phyloP scores from a whole-genome alignment of 2,329 filamentous ascomycete genomes.

The Diaporthe sp. region DNA sequence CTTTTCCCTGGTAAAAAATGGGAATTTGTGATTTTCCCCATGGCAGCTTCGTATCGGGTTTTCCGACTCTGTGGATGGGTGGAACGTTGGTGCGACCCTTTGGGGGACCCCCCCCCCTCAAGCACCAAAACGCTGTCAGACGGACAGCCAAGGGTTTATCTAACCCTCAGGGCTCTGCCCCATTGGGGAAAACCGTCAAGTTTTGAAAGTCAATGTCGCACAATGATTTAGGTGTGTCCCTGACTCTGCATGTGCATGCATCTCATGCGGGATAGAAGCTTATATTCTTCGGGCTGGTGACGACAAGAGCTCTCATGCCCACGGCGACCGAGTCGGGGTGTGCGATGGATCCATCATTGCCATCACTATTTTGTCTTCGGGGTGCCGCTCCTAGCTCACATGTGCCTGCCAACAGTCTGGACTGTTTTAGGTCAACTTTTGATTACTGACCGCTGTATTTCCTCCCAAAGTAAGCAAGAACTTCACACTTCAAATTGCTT shows the following conservation, averaged over 20 bases:
- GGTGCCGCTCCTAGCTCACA: not conserved
- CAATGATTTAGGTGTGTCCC: not conserved
- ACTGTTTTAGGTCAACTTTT: not conserved
- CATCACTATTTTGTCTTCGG: not conserved
- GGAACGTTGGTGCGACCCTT: no score
- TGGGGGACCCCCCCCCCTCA: not conserved
- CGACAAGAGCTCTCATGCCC: not conserved
- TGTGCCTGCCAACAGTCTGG: not conserved
- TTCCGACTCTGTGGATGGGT: not conserved
- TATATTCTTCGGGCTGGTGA: not conserved
- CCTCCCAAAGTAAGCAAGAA: no score
- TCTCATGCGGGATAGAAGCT: not conserved
- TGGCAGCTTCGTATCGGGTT: not conserved
- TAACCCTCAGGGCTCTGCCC: not conserved
- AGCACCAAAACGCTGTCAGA: no score
- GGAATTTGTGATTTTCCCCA: not conserved
- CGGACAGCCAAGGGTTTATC: not conserved
- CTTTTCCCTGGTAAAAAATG: not conserved
- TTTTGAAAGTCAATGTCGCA: not conserved
- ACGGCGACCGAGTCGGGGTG: not conserved
- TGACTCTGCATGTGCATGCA: not conserved
- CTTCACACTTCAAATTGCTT: not conserved
- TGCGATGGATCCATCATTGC: no score
- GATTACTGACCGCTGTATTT: not conserved
- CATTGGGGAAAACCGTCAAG: not conserved